A percentile compares a stretch with the other conserved stretches of the same genome.
These are phyloP conservation scores for Gloeophyllum trabeum DNA, from an alignment of 768 basidiomycete species.

Conservation along the genomic window DNA sequence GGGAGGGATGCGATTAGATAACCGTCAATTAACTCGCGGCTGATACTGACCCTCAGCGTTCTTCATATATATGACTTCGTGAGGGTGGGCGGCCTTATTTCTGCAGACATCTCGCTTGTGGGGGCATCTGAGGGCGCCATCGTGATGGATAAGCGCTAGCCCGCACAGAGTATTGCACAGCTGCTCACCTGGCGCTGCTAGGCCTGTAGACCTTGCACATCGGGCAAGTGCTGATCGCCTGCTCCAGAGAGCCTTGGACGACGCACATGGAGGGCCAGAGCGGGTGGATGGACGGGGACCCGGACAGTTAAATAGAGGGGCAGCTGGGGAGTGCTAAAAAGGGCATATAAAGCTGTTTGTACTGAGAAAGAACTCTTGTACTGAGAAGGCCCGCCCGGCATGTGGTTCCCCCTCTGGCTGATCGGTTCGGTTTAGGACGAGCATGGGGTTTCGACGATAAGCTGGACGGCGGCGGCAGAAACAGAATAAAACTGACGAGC, in stretches of 20 bases:
- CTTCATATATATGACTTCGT: conserved; percentile 65
- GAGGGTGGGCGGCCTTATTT: conserved; percentile 64
- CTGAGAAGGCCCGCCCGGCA: conserved; percentile 22
- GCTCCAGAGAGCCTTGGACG: conserved; percentile 55
- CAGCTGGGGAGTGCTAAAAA: conserved; percentile 14
- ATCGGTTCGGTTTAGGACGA: conserved; percentile 26
- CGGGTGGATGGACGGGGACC: conserved; percentile 10
- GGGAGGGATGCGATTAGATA: too few relatives aligned
- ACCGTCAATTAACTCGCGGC: too few relatives aligned
- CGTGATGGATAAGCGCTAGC: conserved; percentile 12
- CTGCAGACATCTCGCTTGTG: conserved; percentile 67
- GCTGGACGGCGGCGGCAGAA: conserved; percentile 9
- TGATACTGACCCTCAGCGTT: conserved; percentile 70
- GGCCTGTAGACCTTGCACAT: conserved; percentile 80
- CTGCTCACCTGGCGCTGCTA: conserved; percentile 39
- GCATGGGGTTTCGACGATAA: conserved; percentile 16
- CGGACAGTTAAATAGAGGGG: conserved; percentile 11
- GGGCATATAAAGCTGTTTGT: conserved; percentile 28
- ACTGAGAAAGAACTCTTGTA: conserved; percentile 20
- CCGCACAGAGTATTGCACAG: conserved; percentile 5
- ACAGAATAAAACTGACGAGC: background rate
- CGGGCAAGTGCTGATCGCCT: conserved; percentile 57
- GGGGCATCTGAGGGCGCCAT: conserved; percentile 45
- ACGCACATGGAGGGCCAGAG: conserved; percentile 51
- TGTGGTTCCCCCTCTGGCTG: conserved; percentile 27